phyloP scores from a whole-genome alignment of 1,284 basidiomycete genomes.

The Moesziomyces globuligerus region DNA sequence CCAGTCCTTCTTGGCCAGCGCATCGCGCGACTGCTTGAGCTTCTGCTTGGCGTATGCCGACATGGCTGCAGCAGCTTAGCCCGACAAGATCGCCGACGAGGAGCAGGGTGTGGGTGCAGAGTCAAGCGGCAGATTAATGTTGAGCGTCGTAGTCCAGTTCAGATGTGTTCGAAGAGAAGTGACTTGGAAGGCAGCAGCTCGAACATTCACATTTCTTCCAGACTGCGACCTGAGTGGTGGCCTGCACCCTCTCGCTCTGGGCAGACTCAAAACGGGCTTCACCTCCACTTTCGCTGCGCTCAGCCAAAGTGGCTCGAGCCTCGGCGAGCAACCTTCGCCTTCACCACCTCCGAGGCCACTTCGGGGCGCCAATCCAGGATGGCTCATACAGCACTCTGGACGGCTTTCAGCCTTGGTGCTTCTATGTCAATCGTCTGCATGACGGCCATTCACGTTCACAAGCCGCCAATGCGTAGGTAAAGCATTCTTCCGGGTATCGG shows the following conservation, averaged over 20 bases:
- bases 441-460: too few relatives aligned
- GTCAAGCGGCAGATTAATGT: too few relatives aligned
- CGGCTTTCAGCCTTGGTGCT: too few relatives aligned
- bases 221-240: too few relatives aligned
- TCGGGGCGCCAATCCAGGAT: too few relatives aligned
- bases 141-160: too few relatives aligned
- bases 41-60: slow-evolving; percentile 54
- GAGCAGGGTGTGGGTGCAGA: neutral
- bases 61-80: slow-evolving; percentile 17
- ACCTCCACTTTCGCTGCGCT: neutral
- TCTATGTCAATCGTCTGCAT: too few relatives aligned
- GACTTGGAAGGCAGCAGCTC: too few relatives aligned
- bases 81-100: neutral
- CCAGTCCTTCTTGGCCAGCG: slow-evolving; percentile 56
- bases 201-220: neutral
- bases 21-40: slow-evolving; percentile 59
- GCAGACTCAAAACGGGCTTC: neutral
- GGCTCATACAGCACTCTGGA: too few relatives aligned
- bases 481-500: neutral
- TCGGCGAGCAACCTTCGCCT: neutral
- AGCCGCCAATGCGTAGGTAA: neutral
- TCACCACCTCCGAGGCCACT: too few relatives aligned
- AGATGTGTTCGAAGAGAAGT: too few relatives aligned
- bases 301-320: neutral
- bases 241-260: too few relatives aligned